These are phyloP conservation scores for Saccharomycopsis sp. DNA, from an alignment of 805 yeast genomes.

Conservation along the genomic window DNA sequence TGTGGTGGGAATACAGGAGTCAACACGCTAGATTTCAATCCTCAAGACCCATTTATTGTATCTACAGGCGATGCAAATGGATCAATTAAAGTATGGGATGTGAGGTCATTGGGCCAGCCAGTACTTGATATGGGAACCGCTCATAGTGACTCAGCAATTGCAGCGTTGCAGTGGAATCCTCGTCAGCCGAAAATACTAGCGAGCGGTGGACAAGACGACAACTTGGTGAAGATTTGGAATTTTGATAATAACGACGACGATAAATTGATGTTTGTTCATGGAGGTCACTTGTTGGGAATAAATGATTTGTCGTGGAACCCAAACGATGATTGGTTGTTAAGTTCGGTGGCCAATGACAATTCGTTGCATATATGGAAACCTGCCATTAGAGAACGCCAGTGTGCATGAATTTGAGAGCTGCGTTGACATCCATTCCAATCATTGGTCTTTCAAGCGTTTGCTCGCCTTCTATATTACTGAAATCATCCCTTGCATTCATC, in stretches of 20 bases:
- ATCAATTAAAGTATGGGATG: constrained; percentile 51
- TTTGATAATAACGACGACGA: constrained; percentile 26
- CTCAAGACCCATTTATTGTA: constrained; percentile 43
- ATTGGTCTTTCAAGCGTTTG: constrained; percentile 4
- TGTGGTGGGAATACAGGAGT: constrained; percentile 32
- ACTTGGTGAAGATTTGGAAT: constrained; percentile 56
- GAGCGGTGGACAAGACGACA: constrained; percentile 56
- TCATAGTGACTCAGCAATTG: constrained; percentile 44
- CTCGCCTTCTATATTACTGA: not conserved
- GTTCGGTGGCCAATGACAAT: constrained; percentile 78
- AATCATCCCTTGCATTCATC: constrained; percentile 5
- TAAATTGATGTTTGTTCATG: constrained; percentile 53
- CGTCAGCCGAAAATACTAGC: constrained; percentile 45
- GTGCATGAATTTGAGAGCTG: constrained; percentile 17
- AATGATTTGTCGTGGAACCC: constrained; percentile 80
- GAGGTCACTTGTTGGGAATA: constrained; percentile 83
- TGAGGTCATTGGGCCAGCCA: constrained; percentile 37
- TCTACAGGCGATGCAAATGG: constrained; percentile 65
- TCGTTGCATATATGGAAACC: constrained; percentile 86
- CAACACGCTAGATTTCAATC: constrained; percentile 54
- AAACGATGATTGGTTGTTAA: constrained; percentile 58
- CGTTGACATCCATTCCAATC: constrained; percentile 10
- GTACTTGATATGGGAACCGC: constrained; percentile 26
- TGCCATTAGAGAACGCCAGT: constrained; percentile 22
- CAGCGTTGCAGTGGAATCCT: constrained; percentile 70